phyloP scores from a whole-genome alignment of 306 rosid species.

The Corylus heterophylla region DNA sequence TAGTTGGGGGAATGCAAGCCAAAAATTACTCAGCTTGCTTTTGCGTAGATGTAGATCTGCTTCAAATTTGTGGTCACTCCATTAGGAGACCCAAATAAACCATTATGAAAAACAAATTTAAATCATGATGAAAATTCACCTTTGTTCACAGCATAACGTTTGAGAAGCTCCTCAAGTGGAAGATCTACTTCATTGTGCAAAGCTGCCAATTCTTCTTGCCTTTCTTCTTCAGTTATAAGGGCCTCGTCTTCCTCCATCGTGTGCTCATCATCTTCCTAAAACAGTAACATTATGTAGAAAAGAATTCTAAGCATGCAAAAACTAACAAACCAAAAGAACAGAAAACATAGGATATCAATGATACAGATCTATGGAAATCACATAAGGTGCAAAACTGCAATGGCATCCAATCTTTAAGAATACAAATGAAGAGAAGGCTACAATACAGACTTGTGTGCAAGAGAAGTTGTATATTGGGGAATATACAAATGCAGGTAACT shows the following conservation, averaged over 20 bases:
- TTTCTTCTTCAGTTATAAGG: conserved; percentile 74
- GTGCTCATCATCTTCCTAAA: conserved; percentile 94
- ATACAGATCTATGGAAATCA: background rate
- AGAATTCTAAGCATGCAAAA: conserved; percentile 1
- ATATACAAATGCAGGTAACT: background rate
- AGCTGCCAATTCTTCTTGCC: conserved; percentile 84
- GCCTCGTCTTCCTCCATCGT: conserved; percentile 94
- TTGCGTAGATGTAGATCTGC: background rate
- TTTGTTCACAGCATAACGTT: conserved; percentile 56
- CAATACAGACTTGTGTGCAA: background rate
- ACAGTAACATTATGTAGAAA: conserved; percentile 37
- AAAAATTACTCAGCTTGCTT: background rate
- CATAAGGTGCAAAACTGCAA: background rate
- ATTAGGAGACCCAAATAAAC: background rate
- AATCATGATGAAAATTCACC: conserved; percentile 36
- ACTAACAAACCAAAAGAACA: background rate
- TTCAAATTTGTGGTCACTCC: background rate
- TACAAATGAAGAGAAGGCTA: conserved; percentile 10
- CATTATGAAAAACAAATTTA: background rate
- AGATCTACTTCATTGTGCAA: conserved; percentile 82
- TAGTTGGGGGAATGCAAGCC: background rate
- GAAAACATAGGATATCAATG: background rate
- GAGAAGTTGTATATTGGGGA: background rate
- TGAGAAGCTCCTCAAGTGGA: conserved; percentile 91
- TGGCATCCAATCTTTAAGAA: conserved; percentile 1